Base-by-base conservation (phyloP, 352 stramenopile species). In the Globisporangium canariense region DNA sequence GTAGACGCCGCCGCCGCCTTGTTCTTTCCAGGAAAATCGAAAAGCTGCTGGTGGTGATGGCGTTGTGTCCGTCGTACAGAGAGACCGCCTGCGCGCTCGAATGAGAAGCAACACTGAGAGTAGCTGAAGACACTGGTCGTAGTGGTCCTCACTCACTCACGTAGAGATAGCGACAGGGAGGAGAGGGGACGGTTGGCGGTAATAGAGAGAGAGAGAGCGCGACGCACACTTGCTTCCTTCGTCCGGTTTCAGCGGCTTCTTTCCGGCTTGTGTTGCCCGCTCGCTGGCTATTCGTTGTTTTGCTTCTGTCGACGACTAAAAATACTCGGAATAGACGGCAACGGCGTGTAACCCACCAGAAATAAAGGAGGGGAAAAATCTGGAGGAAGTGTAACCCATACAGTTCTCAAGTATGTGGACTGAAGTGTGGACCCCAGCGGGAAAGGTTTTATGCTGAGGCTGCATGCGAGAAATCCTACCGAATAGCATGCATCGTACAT, bases 1-100 rank as follows among this genome's bases (percentile, higher is more conserved):
- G 4, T 20, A 47, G 41, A n/a, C 14, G 41, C 14, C 41, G 4
- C 8, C 1, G 25, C 25, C 25, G 25, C 25, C 25, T 28, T 28
- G 32, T 58, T 58, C 52, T 36, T 58, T 58, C 32, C 52, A 58
- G 43, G 18, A 22, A 46, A 58, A 18, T 43, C 32, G 32, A 46
- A 32, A 46, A 36, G 18, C 7, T 28, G 32, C 32, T 36, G 16
- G 16, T 30, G 46, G 32, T 58, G 32, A 11, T 58, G 52, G n/a
- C 52, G 30, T 57, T 43, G 14, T 58, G 52, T 8, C 13, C 25
- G 50, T 14, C 40, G 40, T 6, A 46, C 13, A 46, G 40, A 46
- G 40, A 46, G 40, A 46, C 11, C 16, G 41, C 14, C 14, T 7
- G 41, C 18, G 20, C 14, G 18, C 41, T n/a, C 41, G 41, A 47